Evolutionary conservation across 306 rosid genomes (phyloP).

Genomic region (Inga oerstediana): DNA sequence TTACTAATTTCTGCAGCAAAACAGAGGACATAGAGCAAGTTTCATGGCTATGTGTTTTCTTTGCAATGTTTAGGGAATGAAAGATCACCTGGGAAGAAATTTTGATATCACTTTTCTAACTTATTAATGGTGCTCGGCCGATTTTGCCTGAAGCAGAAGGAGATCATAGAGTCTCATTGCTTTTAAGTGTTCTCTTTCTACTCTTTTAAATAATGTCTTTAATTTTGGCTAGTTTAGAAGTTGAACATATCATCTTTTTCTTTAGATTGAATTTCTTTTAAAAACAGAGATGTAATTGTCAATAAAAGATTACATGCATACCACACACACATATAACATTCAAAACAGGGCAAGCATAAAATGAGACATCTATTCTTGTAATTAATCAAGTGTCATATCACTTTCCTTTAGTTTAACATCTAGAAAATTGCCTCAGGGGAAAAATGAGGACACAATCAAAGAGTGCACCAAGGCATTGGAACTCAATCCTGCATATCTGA

Average conservation of each 20-base stretch:
- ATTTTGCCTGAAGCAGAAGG: neutral
- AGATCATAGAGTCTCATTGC: neutral
- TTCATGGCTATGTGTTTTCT: neutral
- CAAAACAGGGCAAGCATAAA: neutral
- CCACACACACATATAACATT: neutral
- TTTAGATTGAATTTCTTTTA: neutral
- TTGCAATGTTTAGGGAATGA: neutral
- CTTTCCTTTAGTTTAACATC: neutral
- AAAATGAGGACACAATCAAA: constrained; percentile 71
- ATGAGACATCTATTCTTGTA: constrained; percentile 11
- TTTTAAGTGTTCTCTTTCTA: neutral
- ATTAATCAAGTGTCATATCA: neutral
- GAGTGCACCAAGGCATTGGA: constrained; percentile 93
- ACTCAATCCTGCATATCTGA: constrained; percentile 70
- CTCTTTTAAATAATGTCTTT: neutral
- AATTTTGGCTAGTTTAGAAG: neutral
- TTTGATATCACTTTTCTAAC: neutral
- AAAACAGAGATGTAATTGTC: neutral
- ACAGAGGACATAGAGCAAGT: neutral
- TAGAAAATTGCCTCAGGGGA: constrained; percentile 53
- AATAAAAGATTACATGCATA: neutral
- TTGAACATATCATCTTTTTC: neutral
- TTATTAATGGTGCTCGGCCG: neutral
- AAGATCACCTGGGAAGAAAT: neutral
- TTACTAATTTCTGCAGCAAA: too few relatives aligned